Conservation (phyloP, 306 rosid species). For the Sphenostylis stenocarpa region DNA sequence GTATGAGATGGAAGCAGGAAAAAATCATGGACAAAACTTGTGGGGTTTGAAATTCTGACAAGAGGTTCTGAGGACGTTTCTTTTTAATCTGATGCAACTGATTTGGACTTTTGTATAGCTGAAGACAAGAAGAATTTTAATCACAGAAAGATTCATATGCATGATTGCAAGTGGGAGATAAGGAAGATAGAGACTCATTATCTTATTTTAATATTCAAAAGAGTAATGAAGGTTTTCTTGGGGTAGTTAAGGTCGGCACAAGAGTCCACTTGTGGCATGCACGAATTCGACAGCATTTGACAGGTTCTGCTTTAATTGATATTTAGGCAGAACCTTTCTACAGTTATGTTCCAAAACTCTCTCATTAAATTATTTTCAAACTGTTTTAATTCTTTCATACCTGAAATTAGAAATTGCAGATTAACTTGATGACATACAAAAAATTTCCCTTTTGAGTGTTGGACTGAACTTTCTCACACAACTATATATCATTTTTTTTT, state of each 20-base stretch:
- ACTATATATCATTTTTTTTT: constrained; percentile 1
- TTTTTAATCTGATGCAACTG: constrained; percentile 33
- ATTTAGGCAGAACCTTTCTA: constrained; percentile 27
- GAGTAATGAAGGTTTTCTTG: constrained; percentile 16
- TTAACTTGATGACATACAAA: constrained; percentile 19
- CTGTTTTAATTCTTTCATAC: background rate
- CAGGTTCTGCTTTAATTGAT: constrained; percentile 25
- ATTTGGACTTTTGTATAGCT: constrained; percentile 54
- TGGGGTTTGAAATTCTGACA: constrained; percentile 22
- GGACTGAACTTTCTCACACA: constrained; percentile 13
- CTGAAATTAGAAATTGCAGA: constrained; percentile 6
- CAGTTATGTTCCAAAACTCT: constrained; percentile 31
- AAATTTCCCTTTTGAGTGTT: constrained; percentile 13
- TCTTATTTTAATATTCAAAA: constrained; percentile 27
- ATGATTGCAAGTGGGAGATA: constrained; percentile 51
- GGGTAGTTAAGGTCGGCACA: constrained; percentile 22
- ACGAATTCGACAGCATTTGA: constrained; percentile 41
- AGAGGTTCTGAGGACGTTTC: constrained; percentile 1
- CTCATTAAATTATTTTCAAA: constrained; percentile 28
- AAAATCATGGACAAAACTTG: constrained; percentile 25
- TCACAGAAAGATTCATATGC: constrained; percentile 42
- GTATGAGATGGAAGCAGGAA: background rate
- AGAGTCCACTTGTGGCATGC: constrained; percentile 38
- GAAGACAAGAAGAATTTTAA: constrained; percentile 51
- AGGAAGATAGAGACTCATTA: constrained; percentile 37